Conservation (phyloP, 768 basidiomycete species). For the Trichaptum fuscoviolaceum region DNA sequence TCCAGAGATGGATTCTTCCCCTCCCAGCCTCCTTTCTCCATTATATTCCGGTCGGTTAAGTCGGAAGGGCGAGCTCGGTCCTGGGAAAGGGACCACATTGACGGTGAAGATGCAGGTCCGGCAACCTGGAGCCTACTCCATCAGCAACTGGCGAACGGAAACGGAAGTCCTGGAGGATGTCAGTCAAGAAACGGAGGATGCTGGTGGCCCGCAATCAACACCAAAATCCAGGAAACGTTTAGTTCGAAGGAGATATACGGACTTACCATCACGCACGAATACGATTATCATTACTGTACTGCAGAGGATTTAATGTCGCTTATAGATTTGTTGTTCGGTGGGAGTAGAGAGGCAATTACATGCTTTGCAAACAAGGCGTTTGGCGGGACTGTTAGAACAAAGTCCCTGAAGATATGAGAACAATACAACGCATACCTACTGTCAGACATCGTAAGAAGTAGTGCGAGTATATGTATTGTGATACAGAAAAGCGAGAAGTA, state of each 20-base stretch:
- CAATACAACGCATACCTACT: too few relatives aligned
- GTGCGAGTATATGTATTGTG: background rate
- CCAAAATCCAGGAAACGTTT: background rate
- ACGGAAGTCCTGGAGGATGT: slow-evolving; percentile 49
- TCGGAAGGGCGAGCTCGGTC: slow-evolving; percentile 52
- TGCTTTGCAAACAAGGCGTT: background rate
- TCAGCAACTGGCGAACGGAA: slow-evolving; percentile 67
- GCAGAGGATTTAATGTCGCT: background rate
- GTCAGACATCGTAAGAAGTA: background rate
- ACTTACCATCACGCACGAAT: background rate
- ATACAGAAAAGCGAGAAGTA: background rate
- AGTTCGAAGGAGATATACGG: background rate
- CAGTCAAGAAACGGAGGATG: background rate
- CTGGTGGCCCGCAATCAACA: background rate
- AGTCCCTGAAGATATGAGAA: background rate
- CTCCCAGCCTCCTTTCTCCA: slow-evolving; percentile 42
- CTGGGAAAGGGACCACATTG: slow-evolving; percentile 40
- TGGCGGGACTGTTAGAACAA: background rate
- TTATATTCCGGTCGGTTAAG: slow-evolving; percentile 64
- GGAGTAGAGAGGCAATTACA: background rate
- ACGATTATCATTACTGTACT: background rate
- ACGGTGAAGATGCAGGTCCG: slow-evolving; percentile 53
- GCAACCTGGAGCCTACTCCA: slow-evolving; percentile 57
- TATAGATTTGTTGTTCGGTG: background rate
- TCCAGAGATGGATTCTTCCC: slow-evolving; percentile 1